Percentiles rank a stretch among this genome's conserved stretches.
These are phyloP conservation scores for Knoxdaviesia capensis DNA, from an alignment of 2,329 filamentous ascomycete genomes.

Conservation along the genomic window DNA sequence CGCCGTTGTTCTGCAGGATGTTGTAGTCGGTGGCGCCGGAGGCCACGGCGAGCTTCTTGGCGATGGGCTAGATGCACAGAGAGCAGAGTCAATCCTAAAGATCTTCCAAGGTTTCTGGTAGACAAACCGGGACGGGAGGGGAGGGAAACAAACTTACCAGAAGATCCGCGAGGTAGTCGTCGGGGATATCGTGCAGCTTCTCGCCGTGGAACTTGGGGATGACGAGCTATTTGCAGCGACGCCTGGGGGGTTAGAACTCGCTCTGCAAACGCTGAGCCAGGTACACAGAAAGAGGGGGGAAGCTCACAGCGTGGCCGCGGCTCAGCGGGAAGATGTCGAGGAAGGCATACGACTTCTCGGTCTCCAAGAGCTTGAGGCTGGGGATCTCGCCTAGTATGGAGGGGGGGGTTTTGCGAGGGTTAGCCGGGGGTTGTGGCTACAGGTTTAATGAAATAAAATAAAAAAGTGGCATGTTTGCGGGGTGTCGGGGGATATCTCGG, in stretches of 20 bases:
- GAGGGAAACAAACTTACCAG: constrained; percentile 31
- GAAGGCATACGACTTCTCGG: constrained; percentile 81
- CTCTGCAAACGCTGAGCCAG: too few species aligned
- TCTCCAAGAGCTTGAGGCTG: constrained; percentile 90
- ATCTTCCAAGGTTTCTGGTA: neutral
- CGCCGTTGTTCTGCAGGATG: constrained; percentile 88
- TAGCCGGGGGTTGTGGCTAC: constrained; percentile 2
- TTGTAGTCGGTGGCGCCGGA: constrained; percentile 71
- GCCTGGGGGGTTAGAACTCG: too few species aligned
- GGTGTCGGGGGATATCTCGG: too few species aligned
- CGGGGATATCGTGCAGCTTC: constrained; percentile 83
- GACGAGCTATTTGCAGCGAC: constrained; percentile 44
- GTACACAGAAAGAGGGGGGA: neutral
- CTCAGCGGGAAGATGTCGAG: constrained; percentile 87
- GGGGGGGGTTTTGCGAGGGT: neutral
- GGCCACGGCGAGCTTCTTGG: constrained; percentile 70
- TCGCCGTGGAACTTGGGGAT: constrained; percentile 90
- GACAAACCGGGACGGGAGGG: neutral
- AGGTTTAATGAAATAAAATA: too few species aligned
- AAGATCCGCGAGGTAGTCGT: constrained; percentile 67
- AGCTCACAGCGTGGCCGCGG: constrained; percentile 66
- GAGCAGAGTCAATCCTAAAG: neutral
- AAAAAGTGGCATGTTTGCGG: too few species aligned
- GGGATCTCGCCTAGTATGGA: constrained; percentile 63
- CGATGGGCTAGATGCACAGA: constrained; percentile 35